Percentiles rank a stretch among this genome's conserved stretches.
These are phyloP conservation scores for Teunomyces aglyptinius DNA, from an alignment of 805 yeast species.

Conservation along the genomic window DNA sequence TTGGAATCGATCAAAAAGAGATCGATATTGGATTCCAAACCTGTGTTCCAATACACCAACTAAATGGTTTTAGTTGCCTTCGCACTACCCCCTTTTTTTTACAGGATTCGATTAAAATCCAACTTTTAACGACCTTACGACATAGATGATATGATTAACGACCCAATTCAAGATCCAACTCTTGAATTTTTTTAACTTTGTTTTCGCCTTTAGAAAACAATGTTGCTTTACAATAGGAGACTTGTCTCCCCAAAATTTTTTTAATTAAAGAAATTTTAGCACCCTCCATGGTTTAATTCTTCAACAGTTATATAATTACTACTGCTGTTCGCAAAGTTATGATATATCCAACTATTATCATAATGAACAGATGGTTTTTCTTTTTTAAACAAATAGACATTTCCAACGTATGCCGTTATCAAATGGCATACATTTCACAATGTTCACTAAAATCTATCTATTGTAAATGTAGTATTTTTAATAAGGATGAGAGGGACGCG, in stretches of 20 bases:
- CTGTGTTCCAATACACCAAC: slow-evolving; percentile 31
- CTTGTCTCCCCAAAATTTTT: neutral
- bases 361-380: neutral
- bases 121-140: slow-evolving; percentile 34
- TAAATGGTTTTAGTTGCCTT: slow-evolving; percentile 16
- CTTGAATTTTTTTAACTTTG: slow-evolving; percentile 6
- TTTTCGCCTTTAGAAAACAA: neutral
- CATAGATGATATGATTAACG: slow-evolving; percentile 15
- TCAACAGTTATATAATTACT: slow-evolving; percentile 3
- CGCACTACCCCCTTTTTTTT: neutral
- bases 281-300: slow-evolving; percentile 4
- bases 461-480: neutral
- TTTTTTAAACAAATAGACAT: neutral
- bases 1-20: slow-evolving; percentile 28
- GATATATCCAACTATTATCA: slow-evolving; percentile 4
- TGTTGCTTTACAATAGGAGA: neutral
- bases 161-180: slow-evolving; percentile 16
- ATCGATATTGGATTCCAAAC: slow-evolving; percentile 18
- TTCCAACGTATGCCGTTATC: neutral
- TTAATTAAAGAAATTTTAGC: slow-evolving; percentile 8
- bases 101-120: slow-evolving; percentile 30
- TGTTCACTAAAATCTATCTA: too few species aligned
- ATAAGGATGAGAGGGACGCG: too few species aligned
- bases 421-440: too few species aligned
- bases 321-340: slow-evolving; percentile 1